Evolutionary conservation across 768 basidiomycete species (phyloP).

Genomic region (Russula olivacea): DNA sequence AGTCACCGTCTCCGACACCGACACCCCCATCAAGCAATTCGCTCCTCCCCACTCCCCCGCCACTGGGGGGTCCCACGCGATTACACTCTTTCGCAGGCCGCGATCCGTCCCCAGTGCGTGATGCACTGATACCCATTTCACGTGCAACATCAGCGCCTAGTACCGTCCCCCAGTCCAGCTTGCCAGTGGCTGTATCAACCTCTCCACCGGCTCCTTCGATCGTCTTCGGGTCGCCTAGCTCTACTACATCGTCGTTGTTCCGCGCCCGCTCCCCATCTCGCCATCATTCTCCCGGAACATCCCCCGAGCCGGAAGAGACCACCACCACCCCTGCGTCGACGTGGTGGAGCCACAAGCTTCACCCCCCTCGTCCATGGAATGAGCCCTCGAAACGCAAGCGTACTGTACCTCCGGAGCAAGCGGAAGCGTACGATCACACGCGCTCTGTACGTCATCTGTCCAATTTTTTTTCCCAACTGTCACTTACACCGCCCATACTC

Average conservation of each 20-base stretch:
- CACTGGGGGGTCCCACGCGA: background rate
- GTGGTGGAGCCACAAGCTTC: slow-evolving; percentile 27
- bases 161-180: background rate
- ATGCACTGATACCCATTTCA: slow-evolving; percentile 2
- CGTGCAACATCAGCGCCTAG: slow-evolving; percentile 17
- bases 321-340: slow-evolving; percentile 15
- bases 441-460: slow-evolving; percentile 26
- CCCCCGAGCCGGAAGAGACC: slow-evolving; percentile 11
- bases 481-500: background rate
- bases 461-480: background rate
- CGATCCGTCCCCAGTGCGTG: slow-evolving; percentile 2
- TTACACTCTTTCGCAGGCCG: background rate
- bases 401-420: slow-evolving; percentile 30
- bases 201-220: slow-evolving; percentile 18
- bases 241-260: slow-evolving; percentile 6
- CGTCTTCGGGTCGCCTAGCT: background rate
- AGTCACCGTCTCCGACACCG: slow-evolving; percentile 4
- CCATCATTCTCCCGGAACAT: background rate
- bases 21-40: background rate
- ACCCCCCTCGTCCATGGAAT: slow-evolving; percentile 28
- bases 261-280: slow-evolving; percentile 21
- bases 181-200: background rate
- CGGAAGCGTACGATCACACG: slow-evolving; percentile 29
- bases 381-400: slow-evolving; percentile 26
- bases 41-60: slow-evolving; percentile 8